A percentile compares a stretch with the other conserved stretches of the same genome.
Evolutionary conservation across 331 rosid species (phyloP).

Genomic region (Acacia pycnantha): DNA sequence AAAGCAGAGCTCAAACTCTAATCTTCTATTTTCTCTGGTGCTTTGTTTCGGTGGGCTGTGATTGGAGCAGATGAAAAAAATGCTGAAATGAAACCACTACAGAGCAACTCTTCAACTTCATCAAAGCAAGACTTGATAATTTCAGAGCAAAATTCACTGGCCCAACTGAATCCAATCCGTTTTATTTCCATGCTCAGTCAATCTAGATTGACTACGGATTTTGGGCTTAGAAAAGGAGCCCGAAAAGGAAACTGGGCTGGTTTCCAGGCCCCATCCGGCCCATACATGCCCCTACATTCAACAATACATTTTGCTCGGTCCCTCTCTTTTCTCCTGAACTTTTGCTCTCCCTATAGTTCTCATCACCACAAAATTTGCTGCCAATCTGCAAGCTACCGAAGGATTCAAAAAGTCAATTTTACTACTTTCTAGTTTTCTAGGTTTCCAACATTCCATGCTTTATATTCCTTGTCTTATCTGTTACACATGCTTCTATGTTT

Average conservation of each 20-base stretch:
- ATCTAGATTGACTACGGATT: not conserved
- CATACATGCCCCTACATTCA: not conserved
- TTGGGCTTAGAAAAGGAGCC: not conserved
- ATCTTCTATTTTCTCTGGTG: not conserved
- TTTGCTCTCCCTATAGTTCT: not conserved
- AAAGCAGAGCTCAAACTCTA: not conserved
- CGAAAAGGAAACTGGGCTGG: not conserved
- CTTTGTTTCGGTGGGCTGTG: not conserved
- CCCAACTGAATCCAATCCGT: not conserved
- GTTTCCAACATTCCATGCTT: not conserved
- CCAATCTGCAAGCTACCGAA: not conserved
- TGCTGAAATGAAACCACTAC: not conserved
- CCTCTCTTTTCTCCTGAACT: not conserved
- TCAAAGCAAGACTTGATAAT: not conserved
- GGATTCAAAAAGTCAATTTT: not conserved
- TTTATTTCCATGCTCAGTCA: not conserved
- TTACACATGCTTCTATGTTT: not conserved
- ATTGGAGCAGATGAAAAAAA: not conserved
- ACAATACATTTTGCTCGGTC: not conserved
- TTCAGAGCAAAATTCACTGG: not conserved
- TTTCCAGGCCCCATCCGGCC: not conserved
- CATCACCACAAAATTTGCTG: not conserved
- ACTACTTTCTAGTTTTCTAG: not conserved
- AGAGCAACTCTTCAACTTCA: not conserved
- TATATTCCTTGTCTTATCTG: not conserved